Evolutionary conservation across 2,329 filamentous ascomycete genomes (phyloP).

Genomic region (Metarhizium humberi): DNA sequence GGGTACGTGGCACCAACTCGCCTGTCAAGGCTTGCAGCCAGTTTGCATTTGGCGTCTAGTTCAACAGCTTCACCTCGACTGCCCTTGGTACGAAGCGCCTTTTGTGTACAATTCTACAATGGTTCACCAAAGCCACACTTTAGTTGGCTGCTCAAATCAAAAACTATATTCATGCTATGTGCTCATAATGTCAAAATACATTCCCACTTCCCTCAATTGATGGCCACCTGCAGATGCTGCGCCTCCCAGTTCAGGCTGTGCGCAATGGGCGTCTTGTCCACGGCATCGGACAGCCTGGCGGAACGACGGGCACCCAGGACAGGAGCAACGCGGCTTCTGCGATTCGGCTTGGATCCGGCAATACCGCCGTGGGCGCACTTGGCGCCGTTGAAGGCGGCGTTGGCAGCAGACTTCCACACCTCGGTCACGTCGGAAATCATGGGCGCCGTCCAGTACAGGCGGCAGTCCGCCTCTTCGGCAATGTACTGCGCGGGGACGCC

Average conservation of each 20-base stretch:
- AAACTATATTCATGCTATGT: background rate
- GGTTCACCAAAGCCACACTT: too few species aligned
- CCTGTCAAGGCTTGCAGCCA: too few species aligned
- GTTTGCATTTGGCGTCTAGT: too few species aligned
- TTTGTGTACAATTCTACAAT: too few species aligned
- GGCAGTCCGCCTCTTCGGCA: constrained; percentile 37
- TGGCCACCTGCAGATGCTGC: constrained; percentile 5
- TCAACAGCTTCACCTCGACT: too few species aligned
- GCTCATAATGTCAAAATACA: background rate
- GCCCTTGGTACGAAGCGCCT: too few species aligned
- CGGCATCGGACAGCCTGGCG: background rate
- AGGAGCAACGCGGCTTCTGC: constrained; percentile 1
- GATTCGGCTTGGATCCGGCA: background rate
- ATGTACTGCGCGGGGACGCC: constrained; percentile 38
- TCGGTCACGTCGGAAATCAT: constrained; percentile 37
- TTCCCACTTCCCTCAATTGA: background rate
- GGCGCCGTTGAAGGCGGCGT: constrained; percentile 30
- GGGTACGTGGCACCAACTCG: too few species aligned
- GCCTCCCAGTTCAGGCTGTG: constrained; percentile 3
- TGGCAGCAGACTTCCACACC: constrained; percentile 35
- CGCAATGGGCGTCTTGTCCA: constrained; percentile 1
- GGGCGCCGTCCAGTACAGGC: constrained; percentile 40
- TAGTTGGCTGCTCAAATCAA: too few species aligned
- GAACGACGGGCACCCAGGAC: background rate
- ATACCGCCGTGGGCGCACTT: constrained; percentile 29